Evolutionary conservation across 805 yeast species (phyloP).

Genomic region (Jamesozyma piceae): DNA sequence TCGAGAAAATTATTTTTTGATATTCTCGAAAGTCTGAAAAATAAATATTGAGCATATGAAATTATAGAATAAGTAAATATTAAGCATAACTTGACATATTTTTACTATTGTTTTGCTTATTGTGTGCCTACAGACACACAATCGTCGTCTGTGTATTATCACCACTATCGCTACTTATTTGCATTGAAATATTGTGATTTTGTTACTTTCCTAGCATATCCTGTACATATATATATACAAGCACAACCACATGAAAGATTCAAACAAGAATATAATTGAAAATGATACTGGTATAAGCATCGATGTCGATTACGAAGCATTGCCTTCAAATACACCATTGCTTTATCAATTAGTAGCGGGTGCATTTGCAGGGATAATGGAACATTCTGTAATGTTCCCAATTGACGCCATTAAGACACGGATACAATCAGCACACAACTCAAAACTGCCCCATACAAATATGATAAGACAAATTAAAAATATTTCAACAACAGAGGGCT

Average conservation of each 20-base stretch:
- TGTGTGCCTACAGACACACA: too few relatives aligned
- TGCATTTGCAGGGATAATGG: slow-evolving; percentile 99
- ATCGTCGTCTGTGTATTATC: too few relatives aligned
- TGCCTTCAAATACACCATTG: slow-evolving; percentile 79
- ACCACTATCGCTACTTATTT: too few relatives aligned
- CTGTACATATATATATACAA: neutral
- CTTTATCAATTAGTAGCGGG: slow-evolving; percentile 87
- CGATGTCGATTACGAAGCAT: slow-evolving; percentile 81
- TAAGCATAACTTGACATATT: too few relatives aligned
- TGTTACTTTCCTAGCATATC: too few relatives aligned
- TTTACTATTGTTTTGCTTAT: too few relatives aligned
- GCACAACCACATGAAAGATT: neutral
- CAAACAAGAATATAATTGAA: neutral
- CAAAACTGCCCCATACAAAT: slow-evolving; percentile 7
- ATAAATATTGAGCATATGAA: too few relatives aligned
- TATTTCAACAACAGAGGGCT: slow-evolving; percentile 81
- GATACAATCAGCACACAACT: slow-evolving; percentile 54
- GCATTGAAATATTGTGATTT: too few relatives aligned
- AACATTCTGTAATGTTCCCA: slow-evolving; percentile 96
- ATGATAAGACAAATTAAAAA: slow-evolving; percentile 63
- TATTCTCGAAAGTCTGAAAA: too few relatives aligned
- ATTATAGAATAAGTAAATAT: too few relatives aligned
- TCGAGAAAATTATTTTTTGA: too few relatives aligned
- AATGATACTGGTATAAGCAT: neutral
- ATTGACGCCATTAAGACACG: slow-evolving; percentile 91